phyloP scores from a whole-genome alignment of 2,329 filamentous ascomycete genomes.

The Teratosphaeria zuluensis region DNA sequence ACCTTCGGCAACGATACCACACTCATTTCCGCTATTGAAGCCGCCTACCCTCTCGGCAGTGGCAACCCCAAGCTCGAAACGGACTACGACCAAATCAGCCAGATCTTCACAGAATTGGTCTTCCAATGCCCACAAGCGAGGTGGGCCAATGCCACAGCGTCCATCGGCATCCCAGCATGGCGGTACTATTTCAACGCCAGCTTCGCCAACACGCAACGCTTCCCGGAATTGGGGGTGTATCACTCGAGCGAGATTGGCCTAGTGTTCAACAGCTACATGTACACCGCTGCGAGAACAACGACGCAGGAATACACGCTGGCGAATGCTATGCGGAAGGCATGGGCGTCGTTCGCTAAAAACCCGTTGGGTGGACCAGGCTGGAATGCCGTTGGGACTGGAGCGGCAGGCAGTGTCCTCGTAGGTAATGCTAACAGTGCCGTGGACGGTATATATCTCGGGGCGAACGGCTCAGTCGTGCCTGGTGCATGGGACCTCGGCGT shows the following conservation, averaged over 20 bases:
- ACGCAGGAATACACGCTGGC: constrained; percentile 24
- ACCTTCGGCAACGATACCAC: constrained; percentile 10
- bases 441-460: too few species aligned
- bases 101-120: constrained; percentile 19
- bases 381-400: constrained; percentile 21
- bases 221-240: constrained; percentile 24
- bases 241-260: constrained; percentile 26
- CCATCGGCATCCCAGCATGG: constrained; percentile 26
- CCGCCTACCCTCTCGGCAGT: constrained; percentile 17
- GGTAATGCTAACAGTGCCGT: neutral
- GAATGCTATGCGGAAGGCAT: constrained; percentile 22
- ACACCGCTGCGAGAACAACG: constrained; percentile 16
- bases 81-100: constrained; percentile 18
- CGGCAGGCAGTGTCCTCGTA: constrained; percentile 12
- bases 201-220: constrained; percentile 24
- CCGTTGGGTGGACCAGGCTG: constrained; percentile 28
- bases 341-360: constrained; percentile 30
- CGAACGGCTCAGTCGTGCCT: too few species aligned
- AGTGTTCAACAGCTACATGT: constrained; percentile 24
- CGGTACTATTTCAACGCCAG: constrained; percentile 30
- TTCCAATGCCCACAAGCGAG: constrained; percentile 22
- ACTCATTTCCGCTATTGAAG: constrained; percentile 14
- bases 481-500: too few species aligned
- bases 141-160: constrained; percentile 21
- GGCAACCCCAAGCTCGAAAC: constrained; percentile 11